Evolutionary conservation across 495 filamentous ascomycete species (phyloP).

Genomic region (Penicillium paradoxum): DNA sequence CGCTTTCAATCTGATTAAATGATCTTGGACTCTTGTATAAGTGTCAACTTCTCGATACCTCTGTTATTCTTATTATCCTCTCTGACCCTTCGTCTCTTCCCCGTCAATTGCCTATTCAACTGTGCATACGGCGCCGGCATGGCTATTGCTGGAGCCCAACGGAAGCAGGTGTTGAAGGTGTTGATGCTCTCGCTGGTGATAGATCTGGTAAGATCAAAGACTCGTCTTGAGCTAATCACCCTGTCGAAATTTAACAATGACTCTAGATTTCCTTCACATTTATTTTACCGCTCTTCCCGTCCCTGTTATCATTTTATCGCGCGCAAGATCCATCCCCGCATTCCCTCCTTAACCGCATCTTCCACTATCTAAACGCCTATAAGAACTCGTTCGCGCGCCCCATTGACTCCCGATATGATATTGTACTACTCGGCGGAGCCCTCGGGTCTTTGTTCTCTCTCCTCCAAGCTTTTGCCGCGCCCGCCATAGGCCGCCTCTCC

Average conservation of each 20-base stretch:
- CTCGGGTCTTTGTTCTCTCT: slow-evolving; percentile 90
- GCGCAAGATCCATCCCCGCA: slow-evolving; percentile 50
- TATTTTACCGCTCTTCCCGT: slow-evolving; percentile 93
- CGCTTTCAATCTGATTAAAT: slow-evolving; percentile 1
- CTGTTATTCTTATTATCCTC: background rate
- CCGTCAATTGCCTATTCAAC: background rate
- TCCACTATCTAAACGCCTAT: slow-evolving; percentile 85
- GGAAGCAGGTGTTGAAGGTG: slow-evolving; percentile 81
- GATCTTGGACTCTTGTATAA: background rate
- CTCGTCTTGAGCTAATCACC: background rate
- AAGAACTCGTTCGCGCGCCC: slow-evolving; percentile 89
- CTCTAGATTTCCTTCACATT: slow-evolving; percentile 84
- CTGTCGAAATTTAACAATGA: background rate
- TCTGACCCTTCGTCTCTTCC: background rate
- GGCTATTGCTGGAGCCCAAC: slow-evolving; percentile 40
- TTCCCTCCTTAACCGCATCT: slow-evolving; percentile 69
- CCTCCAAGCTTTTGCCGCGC: slow-evolving; percentile 88
- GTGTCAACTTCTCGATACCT: background rate
- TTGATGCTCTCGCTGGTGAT: slow-evolving; percentile 66
- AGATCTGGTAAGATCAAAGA: slow-evolving; percentile 52
- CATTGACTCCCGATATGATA: slow-evolving; percentile 94
- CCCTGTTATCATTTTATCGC: slow-evolving; percentile 92
- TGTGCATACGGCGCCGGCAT: slow-evolving; percentile 19
- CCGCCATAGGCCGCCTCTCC: slow-evolving; percentile 81
- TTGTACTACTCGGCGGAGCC: slow-evolving; percentile 91